A percentile compares a stretch with the other conserved stretches of the same genome.
Conservation (phyloP, 805 yeast genomes). For the Nakazawaea molendinolei region DNA sequence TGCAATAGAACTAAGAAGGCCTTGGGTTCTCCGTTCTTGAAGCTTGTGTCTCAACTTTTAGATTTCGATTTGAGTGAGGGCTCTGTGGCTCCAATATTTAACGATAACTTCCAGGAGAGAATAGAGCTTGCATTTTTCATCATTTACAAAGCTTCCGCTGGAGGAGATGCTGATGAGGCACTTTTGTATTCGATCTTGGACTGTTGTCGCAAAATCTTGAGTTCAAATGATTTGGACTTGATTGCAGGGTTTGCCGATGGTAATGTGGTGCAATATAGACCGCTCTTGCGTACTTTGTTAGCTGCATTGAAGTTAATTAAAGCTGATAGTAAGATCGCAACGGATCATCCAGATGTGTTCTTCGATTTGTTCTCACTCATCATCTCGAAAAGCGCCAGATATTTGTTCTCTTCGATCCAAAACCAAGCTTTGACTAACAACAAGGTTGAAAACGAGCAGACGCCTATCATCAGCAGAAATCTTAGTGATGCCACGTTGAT, state of each 20-base stretch:
- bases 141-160: conserved; percentile 31
- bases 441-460: conserved; percentile 28
- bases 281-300: conserved; percentile 53
- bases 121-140: conserved; percentile 60
- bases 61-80: conserved; percentile 35
- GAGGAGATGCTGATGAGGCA: conserved; percentile 24
- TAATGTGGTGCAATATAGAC: conserved; percentile 41
- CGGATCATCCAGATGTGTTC: conserved; percentile 44
- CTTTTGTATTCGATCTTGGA: conserved; percentile 34
- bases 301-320: conserved; percentile 40
- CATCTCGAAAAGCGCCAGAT: conserved; percentile 59
- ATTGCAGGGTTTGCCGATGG: conserved; percentile 32
- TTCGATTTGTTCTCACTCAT: conserved; percentile 54
- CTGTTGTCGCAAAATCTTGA: conserved; percentile 37
- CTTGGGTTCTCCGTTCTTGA: conserved; percentile 21
- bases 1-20: conserved; percentile 35
- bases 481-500: conserved; percentile 62
- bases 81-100: conserved; percentile 37
- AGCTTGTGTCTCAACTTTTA: conserved; percentile 42
- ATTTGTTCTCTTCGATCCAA: conserved; percentile 52
- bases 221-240: conserved; percentile 44
- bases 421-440: conserved; percentile 39
- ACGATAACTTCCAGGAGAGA: conserved; percentile 51
- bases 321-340: conserved; percentile 31
- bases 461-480: conserved; percentile 35